Base-by-base conservation (phyloP, 2,329 filamentous ascomycete species). In the Alternaria ethzedia region DNA sequence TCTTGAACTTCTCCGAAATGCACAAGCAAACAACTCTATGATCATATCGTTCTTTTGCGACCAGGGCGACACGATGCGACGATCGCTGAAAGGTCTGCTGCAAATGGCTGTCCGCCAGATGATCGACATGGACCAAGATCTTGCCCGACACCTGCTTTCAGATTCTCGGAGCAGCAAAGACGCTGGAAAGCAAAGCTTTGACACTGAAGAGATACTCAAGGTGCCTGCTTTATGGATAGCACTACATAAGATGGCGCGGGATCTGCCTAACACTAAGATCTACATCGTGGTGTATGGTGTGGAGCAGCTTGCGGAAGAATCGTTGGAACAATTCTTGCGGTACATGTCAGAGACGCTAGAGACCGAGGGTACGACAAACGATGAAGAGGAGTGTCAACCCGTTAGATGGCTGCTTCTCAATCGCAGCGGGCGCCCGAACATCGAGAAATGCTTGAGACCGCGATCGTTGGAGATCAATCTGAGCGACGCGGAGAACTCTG, bases 21-120 rank as follows among this genome's bases (percentile, higher is more conserved):
- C 57, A 4, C 11, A 20, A 10, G 55, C 61, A 9, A 30, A 57
- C 4, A 62, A 50, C 6, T 56, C 64, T 9, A 61, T 72, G 26
- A 60, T 71, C 2, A 63, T 63, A 41, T 72, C 70, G 4, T 72
- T 72, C 54, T 73, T 69, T 49, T 73, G 71, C 52, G 71, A 71
- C 50, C 67, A 73, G 45, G 55, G 63, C 23, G 70, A 73, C 47
- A 67, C 66, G 11, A 64, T 62, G 55, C 64, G 71, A 47, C 49
- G 70, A 26, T 63, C 65, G 13, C 25, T 72, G 11, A 62, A 54
- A 28, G 64, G 67, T 0, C 21, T 73, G 15, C 52, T 73, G 6
- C 69, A 70, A 36, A 47, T 72, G 12, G 45, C 69, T 20, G 58
- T 74, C 43, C 65, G 66, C 6, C 70, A 74, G 36, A 58, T 74